Evolutionary conservation across 2,329 filamentous ascomycete genomes (phyloP).

Genomic region (Tympanopsis confertula): DNA sequence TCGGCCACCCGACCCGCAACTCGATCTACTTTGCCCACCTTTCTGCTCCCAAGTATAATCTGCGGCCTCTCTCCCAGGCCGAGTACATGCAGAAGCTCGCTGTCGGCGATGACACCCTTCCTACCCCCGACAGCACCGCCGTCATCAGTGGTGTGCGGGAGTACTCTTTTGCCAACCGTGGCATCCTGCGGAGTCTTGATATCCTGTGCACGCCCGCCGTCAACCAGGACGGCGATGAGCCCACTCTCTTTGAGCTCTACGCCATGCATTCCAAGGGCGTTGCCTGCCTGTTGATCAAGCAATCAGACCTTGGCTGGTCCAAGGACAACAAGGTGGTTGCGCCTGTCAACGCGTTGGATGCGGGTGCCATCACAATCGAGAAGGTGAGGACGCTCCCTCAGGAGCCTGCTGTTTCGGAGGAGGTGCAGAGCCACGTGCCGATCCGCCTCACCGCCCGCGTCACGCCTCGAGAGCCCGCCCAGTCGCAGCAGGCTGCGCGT

Average conservation of each 20-base stretch:
- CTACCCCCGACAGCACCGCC: slow-evolving; percentile 83
- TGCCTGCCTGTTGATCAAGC: slow-evolving; percentile 76
- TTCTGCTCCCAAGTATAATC: slow-evolving; percentile 83
- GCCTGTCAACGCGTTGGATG: slow-evolving; percentile 63
- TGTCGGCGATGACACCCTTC: slow-evolving; percentile 59
- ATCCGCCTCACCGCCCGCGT: slow-evolving; percentile 19
- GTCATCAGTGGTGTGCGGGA: slow-evolving; percentile 95
- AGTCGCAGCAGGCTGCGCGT: slow-evolving; percentile 11
- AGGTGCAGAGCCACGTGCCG: slow-evolving; percentile 20
- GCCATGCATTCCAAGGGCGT: slow-evolving; percentile 96
- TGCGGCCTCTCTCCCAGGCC: slow-evolving; percentile 74
- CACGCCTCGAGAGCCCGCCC: slow-evolving; percentile 23
- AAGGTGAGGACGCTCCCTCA: slow-evolving; percentile 47
- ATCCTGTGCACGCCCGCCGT: slow-evolving; percentile 66
- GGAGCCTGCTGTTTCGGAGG: slow-evolving; percentile 26
- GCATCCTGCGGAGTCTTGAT: slow-evolving; percentile 78
- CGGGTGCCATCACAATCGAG: slow-evolving; percentile 63
- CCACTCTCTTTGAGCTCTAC: slow-evolving; percentile 80
- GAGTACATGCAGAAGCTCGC: slow-evolving; percentile 73
- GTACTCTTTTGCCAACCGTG: slow-evolving; percentile 80
- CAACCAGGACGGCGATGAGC: slow-evolving; percentile 52
- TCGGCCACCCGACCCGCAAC: slow-evolving; percentile 92
- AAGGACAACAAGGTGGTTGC: slow-evolving; percentile 78
- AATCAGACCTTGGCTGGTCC: slow-evolving; percentile 83
- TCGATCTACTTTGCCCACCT: slow-evolving; percentile 95